Base-by-base conservation (phyloP, 768 basidiomycete genomes). In the Xerocomus spinulosus region DNA sequence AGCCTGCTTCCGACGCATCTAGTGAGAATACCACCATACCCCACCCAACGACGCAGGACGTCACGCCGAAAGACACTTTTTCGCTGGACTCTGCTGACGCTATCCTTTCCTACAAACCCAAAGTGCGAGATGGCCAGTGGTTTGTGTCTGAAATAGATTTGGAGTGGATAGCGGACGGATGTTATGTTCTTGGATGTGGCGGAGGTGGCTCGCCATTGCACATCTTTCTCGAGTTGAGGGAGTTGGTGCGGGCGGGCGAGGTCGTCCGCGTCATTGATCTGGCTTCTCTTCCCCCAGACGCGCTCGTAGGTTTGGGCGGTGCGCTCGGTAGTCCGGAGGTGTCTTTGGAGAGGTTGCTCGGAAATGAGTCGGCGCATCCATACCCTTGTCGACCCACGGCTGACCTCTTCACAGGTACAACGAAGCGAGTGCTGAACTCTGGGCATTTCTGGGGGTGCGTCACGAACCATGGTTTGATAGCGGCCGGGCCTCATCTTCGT, bases 111-210 rank as follows among this genome's bases (percentile, higher is more conserved):
- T 80, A 76, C 53, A 55, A 43, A 28, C 75, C 73, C 4, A 57
- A 39, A 21, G 68, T 80, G 36, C 55, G 64, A n/a, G 62, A 62
- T 9, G 54, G 69, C 7, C 69, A 71, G 51, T 79, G 76, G 77
- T 56, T 69, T 30, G 42, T 79, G 5, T 71, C 70, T 13, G 75
- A 78, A 55, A 63, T 68, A 2, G 76, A 78, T 52, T 59, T 77
- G 20, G 78, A 79, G 46, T 84, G 79, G 70, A 77, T 85, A 38
- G 73, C 79, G 21, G 78, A 80, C 44, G 83, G 83, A 25, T 82
- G 81, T 44, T 79, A 78, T 33, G 69, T 84, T 33, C 68, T 85
- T 2, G 83, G 82, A 0, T 77, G 75, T 15, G 82, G 83, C 3
- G 83, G 83, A 24, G 83, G 83, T 3, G 83, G 82, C 7, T 73